Conservation (phyloP, 2,329 filamentous ascomycete species). For the Aspergillus luchuensis region DNA sequence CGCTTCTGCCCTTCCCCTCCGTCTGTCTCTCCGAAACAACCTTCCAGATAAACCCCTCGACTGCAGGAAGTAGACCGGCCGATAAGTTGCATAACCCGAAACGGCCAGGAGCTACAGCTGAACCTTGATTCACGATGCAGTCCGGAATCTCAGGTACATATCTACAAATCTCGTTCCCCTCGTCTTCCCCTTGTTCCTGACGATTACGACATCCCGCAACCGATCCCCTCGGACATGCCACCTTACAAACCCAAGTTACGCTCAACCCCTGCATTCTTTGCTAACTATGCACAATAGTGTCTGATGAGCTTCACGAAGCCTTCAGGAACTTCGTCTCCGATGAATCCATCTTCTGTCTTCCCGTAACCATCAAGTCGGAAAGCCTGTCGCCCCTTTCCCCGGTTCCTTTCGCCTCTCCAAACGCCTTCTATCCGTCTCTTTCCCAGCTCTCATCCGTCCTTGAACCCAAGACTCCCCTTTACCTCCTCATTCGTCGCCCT, state of each 20-base stretch:
- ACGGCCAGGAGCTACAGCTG: conserved; percentile 13
- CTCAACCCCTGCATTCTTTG: conserved; percentile 5
- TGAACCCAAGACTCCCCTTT: conserved; percentile 58
- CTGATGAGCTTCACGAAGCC: conserved; percentile 49
- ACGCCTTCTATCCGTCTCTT: conserved; percentile 56
- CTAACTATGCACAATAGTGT: conserved; percentile 35
- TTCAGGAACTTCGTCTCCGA: conserved; percentile 48
- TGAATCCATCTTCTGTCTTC: conserved; percentile 47
- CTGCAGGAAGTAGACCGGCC: background rate
- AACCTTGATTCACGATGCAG: conserved; percentile 42
- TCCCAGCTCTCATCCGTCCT: conserved; percentile 53
- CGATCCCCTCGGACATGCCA: conserved; percentile 5
- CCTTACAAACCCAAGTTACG: background rate
- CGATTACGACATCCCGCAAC: background rate
- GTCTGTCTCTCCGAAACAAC: background rate
- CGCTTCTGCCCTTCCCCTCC: conserved; percentile 27
- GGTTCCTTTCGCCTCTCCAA: conserved; percentile 41
- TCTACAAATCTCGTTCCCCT: conserved; percentile 7
- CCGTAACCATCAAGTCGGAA: conserved; percentile 50
- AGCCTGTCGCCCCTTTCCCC: conserved; percentile 44
- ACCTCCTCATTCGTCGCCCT: conserved; percentile 61
- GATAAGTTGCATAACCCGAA: conserved; percentile 13
- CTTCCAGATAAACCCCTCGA: background rate
- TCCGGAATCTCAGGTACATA: conserved; percentile 51
- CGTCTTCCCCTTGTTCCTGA: background rate